Conservation (phyloP, 2,329 filamentous ascomycete species). For the Trichoderma cornu-damae region DNA sequence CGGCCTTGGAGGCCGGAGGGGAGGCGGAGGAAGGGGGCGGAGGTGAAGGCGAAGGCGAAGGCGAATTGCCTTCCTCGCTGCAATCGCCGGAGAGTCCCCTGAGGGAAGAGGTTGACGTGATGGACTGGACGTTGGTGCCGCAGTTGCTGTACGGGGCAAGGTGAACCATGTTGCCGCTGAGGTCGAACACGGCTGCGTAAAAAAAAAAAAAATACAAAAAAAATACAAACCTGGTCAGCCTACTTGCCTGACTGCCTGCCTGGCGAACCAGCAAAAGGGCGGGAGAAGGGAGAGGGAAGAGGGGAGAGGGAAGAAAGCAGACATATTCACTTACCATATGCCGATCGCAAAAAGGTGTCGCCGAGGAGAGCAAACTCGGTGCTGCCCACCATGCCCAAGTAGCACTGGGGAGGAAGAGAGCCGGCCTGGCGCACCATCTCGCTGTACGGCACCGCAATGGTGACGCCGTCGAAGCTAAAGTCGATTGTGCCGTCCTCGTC, state of each 20-base stretch:
- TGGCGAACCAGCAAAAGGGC: too few relatives aligned
- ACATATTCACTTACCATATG: constrained; percentile 46
- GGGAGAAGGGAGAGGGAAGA: background rate
- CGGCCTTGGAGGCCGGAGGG: background rate
- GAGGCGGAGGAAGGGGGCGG: background rate
- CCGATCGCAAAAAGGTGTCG: constrained; percentile 50
- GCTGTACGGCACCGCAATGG: constrained; percentile 44
- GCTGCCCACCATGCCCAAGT: constrained; percentile 46
- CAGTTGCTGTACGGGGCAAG: constrained; percentile 49
- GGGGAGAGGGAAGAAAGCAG: background rate
- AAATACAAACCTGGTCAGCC: background rate
- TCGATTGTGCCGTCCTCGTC: constrained; percentile 40
- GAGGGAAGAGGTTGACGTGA: constrained; percentile 19
- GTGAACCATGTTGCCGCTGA: constrained; percentile 44
- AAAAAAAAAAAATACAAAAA: background rate
- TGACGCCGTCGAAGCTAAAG: constrained; percentile 46
- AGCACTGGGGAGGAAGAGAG: constrained; percentile 35
- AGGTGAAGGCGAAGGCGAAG: background rate
- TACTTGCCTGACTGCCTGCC: too few relatives aligned
- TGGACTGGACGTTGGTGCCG: constrained; percentile 29
- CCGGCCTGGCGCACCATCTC: constrained; percentile 40
- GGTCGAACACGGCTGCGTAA: constrained; percentile 45
- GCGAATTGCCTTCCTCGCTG: background rate
- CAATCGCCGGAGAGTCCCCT: constrained; percentile 21
- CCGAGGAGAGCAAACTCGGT: constrained; percentile 46